A percentile compares a stretch with the other conserved stretches of the same genome.
phyloP scores from a whole-genome alignment of 768 basidiomycete genomes.

The Trametes cingulata region DNA sequence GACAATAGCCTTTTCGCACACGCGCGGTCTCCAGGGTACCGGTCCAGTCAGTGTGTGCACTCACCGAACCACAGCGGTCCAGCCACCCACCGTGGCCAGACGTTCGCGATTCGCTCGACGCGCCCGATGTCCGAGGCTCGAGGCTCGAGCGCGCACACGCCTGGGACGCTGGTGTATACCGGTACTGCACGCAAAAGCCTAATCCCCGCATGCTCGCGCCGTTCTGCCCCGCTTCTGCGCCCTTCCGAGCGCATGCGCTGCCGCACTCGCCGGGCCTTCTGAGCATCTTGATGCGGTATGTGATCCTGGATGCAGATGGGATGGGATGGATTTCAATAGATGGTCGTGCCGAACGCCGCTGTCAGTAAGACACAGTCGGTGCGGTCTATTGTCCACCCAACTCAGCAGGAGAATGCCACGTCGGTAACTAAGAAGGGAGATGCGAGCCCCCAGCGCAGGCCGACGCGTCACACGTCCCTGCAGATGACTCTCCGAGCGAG shows the following conservation, averaged over 20 bases:
- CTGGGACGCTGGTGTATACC: neutral
- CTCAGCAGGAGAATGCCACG: neutral
- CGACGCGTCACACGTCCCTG: neutral
- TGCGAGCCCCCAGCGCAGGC: no score
- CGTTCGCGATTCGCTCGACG: no score
- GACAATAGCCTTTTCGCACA: neutral
- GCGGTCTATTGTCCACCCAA: neutral
- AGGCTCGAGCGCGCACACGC: neutral
- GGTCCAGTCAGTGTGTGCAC: no score
- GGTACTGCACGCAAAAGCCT: conserved; percentile 6
- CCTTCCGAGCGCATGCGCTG: neutral
- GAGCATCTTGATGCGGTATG: neutral
- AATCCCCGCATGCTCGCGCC: conserved; percentile 12
- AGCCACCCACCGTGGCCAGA: no score
- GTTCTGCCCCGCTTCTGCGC: neutral
- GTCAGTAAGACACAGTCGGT: no score
- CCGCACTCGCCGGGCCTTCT: neutral
- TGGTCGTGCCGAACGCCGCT: neutral
- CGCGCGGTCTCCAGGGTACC: neutral
- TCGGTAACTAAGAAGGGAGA: neutral
- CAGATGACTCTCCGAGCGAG: no score
- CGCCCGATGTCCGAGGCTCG: neutral
- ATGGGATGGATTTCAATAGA: neutral
- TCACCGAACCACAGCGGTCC: no score
- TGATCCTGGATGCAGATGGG: neutral